Conservation (phyloP, 2,329 filamentous ascomycete species). For the Colletotrichum echinochloae region DNA sequence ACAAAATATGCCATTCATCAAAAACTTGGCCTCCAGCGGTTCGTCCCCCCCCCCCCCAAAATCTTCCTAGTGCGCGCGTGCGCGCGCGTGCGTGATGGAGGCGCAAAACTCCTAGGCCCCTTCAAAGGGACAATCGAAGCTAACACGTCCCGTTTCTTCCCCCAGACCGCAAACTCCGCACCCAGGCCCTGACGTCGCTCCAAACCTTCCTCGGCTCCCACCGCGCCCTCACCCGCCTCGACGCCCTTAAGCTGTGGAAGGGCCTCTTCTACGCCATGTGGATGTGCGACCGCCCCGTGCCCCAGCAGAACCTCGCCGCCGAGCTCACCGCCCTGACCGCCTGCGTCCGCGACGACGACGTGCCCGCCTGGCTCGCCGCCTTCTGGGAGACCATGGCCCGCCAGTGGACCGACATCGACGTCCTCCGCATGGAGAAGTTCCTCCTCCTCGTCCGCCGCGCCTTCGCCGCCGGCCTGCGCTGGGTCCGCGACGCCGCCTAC, state of each 20-base stretch:
- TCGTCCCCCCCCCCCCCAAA: slow-evolving; percentile 49
- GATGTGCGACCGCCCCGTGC: slow-evolving; percentile 91
- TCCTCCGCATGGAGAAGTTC: slow-evolving; percentile 91
- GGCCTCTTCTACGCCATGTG: slow-evolving; percentile 93
- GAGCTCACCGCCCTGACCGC: slow-evolving; percentile 77
- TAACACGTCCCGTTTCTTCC: neutral
- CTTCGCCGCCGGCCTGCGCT: slow-evolving; percentile 75
- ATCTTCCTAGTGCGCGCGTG: neutral
- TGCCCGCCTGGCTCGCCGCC: slow-evolving; percentile 40
- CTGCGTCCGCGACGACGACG: slow-evolving; percentile 40
- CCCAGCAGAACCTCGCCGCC: slow-evolving; percentile 84
- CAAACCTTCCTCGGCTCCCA: slow-evolving; percentile 79
- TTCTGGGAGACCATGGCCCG: slow-evolving; percentile 72
- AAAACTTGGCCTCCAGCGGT: slow-evolving; percentile 88
- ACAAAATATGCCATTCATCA: slow-evolving; percentile 78
- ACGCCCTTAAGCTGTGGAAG: slow-evolving; percentile 92
- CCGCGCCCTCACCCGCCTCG: slow-evolving; percentile 70
- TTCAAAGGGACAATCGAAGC: neutral
- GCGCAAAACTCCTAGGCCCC: neutral
- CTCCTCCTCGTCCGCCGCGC: slow-evolving; percentile 85
- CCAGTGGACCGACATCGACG: slow-evolving; percentile 79
- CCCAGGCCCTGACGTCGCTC: slow-evolving; percentile 81
- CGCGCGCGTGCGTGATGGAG: too few species aligned
- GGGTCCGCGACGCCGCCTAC: slow-evolving; percentile 50
- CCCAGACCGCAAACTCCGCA: slow-evolving; percentile 81